phyloP scores from a whole-genome alignment of 306 rosid species.

The Adenanthera pavonina region DNA sequence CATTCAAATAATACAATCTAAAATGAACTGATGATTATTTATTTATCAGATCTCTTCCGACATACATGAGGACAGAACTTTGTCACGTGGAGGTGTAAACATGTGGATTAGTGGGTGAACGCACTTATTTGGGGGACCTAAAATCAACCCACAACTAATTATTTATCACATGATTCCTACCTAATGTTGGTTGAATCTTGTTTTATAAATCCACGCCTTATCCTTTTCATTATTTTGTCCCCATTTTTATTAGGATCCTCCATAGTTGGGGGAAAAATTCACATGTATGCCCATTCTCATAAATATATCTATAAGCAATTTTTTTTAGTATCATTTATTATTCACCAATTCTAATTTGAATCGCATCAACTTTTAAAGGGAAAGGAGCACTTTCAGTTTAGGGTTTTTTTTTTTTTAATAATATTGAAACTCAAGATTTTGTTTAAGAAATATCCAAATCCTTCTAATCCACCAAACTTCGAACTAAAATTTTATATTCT shows the following conservation, averaged over 20 bases:
- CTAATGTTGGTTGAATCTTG: background rate
- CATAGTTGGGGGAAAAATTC: background rate
- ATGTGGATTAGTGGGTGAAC: background rate
- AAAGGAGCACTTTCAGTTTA: too few species aligned
- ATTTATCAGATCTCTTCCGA: too few species aligned
- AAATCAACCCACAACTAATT: too few species aligned
- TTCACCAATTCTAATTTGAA: too few species aligned
- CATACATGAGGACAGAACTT: background rate
- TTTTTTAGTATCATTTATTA: too few species aligned
- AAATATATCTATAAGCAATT: background rate
- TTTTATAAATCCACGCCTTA: background rate
- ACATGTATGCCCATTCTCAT: background rate
- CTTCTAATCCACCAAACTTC: too few species aligned
- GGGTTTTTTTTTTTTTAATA: too few species aligned
- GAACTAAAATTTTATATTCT: too few species aligned
- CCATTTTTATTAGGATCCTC: background rate
- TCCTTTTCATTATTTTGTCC: background rate
- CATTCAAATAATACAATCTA: background rate
- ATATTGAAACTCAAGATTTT: too few species aligned
- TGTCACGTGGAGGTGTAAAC: background rate
- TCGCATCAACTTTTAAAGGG: too few species aligned
- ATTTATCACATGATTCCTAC: background rate
- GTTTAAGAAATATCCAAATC: too few species aligned
- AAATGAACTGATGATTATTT: background rate
- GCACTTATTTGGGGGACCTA: too few species aligned